Conservation (phyloP, 2,329 filamentous ascomycete genomes). For the Chaetomiaceae sp. region DNA sequence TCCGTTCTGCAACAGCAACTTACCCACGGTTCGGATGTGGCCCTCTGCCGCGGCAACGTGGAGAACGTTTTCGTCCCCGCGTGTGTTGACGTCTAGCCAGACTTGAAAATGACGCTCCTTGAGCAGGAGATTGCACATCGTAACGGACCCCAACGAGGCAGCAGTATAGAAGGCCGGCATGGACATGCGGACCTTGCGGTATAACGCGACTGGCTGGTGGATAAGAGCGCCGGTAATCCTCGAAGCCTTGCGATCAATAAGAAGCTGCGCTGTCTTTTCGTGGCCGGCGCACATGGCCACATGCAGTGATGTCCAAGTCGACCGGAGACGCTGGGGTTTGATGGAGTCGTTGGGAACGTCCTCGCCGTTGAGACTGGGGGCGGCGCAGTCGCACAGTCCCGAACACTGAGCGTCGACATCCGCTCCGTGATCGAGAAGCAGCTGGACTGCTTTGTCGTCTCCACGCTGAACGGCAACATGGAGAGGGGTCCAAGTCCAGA, state of each 20-base stretch:
- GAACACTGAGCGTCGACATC: neutral
- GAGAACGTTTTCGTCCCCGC: neutral
- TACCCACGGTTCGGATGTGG: neutral
- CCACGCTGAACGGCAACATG: neutral
- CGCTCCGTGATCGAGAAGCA: conserved; percentile 3
- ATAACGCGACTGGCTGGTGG: neutral
- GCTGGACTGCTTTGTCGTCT: neutral
- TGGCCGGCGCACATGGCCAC: conserved; percentile 3
- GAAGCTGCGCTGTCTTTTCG: neutral
- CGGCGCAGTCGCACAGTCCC: neutral
- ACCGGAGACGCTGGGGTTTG: neutral
- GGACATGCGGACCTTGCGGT: neutral
- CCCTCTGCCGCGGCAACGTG: conserved; percentile 2
- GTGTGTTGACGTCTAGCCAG: neutral
- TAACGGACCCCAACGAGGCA: neutral
- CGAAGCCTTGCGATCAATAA: neutral
- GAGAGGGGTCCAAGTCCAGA: conserved; percentile 3
- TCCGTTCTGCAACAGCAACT: neutral
- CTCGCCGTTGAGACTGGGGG: neutral
- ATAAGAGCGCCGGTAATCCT: neutral
- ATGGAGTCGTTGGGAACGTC: neutral
- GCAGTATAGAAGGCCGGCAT: neutral
- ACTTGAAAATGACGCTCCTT: neutral
- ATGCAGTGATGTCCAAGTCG: conserved; percentile 4
- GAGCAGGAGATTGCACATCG: neutral